phyloP scores from a whole-genome alignment of 2,329 filamentous ascomycete genomes.

The Bipolaris victoriae region DNA sequence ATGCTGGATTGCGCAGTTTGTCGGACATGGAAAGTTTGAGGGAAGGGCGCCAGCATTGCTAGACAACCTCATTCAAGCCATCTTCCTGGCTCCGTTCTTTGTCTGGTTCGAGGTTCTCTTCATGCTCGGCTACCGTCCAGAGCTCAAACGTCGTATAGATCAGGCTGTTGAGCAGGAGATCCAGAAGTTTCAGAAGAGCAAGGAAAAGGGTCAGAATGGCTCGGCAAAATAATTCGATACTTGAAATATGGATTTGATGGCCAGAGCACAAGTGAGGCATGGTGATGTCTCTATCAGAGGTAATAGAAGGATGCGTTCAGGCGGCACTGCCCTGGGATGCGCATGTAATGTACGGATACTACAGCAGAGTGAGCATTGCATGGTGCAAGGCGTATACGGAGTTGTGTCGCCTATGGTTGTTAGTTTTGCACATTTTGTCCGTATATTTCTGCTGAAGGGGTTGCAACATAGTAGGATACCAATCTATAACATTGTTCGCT shows the following conservation, averaged over 20 bases:
- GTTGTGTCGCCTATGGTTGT: constrained; percentile 14
- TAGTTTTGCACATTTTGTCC: constrained; percentile 1
- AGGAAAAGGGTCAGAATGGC: constrained; percentile 53
- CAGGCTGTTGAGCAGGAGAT: constrained; percentile 78
- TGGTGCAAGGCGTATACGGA: constrained; percentile 31
- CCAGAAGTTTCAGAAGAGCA: constrained; percentile 69
- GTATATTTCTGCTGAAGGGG: constrained; percentile 3
- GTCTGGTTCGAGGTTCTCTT: constrained; percentile 97
- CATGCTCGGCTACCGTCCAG: constrained; percentile 84
- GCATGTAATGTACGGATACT: constrained; percentile 12
- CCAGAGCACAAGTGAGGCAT: not conserved
- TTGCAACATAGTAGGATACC: constrained; percentile 16
- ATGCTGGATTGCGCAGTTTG: constrained; percentile 86
- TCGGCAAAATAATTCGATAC: constrained; percentile 24
- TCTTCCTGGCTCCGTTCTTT: constrained; percentile 93
- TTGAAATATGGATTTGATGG: not conserved
- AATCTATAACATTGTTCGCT: constrained; percentile 6
- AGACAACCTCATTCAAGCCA: constrained; percentile 88
- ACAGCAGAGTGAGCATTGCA: constrained; percentile 27
- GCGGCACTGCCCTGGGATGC: not conserved
- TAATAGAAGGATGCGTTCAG: constrained; percentile 1
- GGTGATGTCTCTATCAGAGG: constrained; percentile 1
- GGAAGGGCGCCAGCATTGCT: constrained; percentile 85
- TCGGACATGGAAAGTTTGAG: constrained; percentile 90
- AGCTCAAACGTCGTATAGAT: constrained; percentile 81